Conservation (phyloP, 1,284 basidiomycete genomes). For the Moniliella sp. region DNA sequence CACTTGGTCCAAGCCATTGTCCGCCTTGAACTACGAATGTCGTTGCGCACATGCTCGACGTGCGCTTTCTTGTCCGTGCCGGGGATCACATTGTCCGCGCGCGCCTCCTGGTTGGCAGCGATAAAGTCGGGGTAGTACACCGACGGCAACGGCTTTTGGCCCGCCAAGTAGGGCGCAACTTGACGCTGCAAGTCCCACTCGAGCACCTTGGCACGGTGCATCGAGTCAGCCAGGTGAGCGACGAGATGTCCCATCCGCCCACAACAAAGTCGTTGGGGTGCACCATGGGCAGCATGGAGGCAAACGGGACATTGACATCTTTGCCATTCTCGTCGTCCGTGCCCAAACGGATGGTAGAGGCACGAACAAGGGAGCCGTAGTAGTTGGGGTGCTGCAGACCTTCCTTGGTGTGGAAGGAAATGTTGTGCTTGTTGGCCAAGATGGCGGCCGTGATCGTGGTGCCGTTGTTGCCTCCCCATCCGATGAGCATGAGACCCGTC, state of each 20-base stretch:
- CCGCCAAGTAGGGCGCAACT: slow-evolving; percentile 62
- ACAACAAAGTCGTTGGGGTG: slow-evolving; percentile 93
- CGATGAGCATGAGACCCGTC: slow-evolving; percentile 90
- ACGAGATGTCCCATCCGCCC: slow-evolving; percentile 93
- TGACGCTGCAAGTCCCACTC: slow-evolving; percentile 94
- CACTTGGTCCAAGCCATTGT: slow-evolving; percentile 56
- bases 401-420: slow-evolving; percentile 81
- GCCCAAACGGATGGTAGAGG: slow-evolving; percentile 79
- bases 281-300: slow-evolving; percentile 86
- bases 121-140: slow-evolving; percentile 56
- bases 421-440: slow-evolving; percentile 83
- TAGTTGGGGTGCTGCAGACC: slow-evolving; percentile 88
- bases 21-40: slow-evolving; percentile 79
- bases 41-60: slow-evolving; percentile 69
- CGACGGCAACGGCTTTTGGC: slow-evolving; percentile 67
- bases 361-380: slow-evolving; percentile 51
- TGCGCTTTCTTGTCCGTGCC: slow-evolving; percentile 70
- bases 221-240: slow-evolving; percentile 65
- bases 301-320: slow-evolving; percentile 78
- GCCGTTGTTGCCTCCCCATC: slow-evolving; percentile 91
- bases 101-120: slow-evolving; percentile 88
- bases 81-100: slow-evolving; percentile 78
- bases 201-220: slow-evolving; percentile 77
- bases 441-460: slow-evolving; percentile 81
- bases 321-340: slow-evolving; percentile 62